These are phyloP conservation scores for Trichocomaceae sp. DNA, from an alignment of 2,329 filamentous ascomycete genomes.

Conservation along the genomic window DNA sequence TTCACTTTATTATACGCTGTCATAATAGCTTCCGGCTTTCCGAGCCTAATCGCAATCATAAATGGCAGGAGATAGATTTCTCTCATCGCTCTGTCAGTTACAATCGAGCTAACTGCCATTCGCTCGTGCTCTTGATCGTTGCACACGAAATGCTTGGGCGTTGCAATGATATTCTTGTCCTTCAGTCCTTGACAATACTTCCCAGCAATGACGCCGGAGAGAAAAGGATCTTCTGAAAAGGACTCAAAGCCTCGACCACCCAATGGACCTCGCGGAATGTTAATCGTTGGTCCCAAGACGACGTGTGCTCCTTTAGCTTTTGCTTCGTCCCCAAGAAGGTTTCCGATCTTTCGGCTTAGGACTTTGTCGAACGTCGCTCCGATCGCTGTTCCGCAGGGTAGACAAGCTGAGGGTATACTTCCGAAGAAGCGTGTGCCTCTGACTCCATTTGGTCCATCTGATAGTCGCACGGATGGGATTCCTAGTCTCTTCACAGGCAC, in stretches of 20 bases:
- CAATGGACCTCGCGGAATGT: slow-evolving; percentile 72
- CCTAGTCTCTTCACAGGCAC: slow-evolving; percentile 55
- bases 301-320: slow-evolving; percentile 68
- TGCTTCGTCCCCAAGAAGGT: slow-evolving; percentile 48
- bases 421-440: slow-evolving; percentile 64
- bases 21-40: slow-evolving; percentile 51
- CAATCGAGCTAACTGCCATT: slow-evolving; percentile 34
- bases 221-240: slow-evolving; percentile 72
- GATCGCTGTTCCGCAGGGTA: slow-evolving; percentile 70
- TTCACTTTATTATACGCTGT: slow-evolving; percentile 54
- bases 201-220: slow-evolving; percentile 66
- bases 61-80: slow-evolving; percentile 61
- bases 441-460: slow-evolving; percentile 64
- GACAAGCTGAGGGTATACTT: slow-evolving; percentile 63
- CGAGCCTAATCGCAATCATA: slow-evolving; percentile 52
- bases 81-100: slow-evolving; percentile 49
- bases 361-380: slow-evolving; percentile 72
- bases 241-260: slow-evolving; percentile 81
- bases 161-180: slow-evolving; percentile 65
- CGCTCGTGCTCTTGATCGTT: slow-evolving; percentile 43
- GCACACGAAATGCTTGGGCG: slow-evolving; percentile 56
- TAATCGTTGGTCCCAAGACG: slow-evolving; percentile 69
- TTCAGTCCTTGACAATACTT: slow-evolving; percentile 67
- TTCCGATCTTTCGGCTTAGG: slow-evolving; percentile 61
- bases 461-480: slow-evolving; percentile 59